phyloP scores from a whole-genome alignment of 306 rosid genomes.

The Sphenostylis stenocarpa region DNA sequence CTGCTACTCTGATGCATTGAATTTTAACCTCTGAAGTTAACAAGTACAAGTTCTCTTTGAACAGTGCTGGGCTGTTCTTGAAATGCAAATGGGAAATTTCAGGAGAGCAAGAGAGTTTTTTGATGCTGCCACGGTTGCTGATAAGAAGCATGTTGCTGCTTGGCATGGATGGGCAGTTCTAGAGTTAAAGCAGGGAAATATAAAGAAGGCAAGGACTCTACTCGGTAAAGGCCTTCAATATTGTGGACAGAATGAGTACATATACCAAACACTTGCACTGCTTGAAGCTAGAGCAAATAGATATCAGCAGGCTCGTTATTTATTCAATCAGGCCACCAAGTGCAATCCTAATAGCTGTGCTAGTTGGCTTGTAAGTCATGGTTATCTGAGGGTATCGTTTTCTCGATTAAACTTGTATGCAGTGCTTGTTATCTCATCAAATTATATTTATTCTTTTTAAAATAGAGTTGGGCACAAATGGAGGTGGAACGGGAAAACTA shows the following conservation, averaged over 20 bases:
- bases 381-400: slow-evolving; percentile 16
- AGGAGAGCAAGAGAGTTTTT: slow-evolving; percentile 84
- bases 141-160: slow-evolving; percentile 92
- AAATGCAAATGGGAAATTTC: slow-evolving; percentile 71
- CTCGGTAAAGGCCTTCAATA: slow-evolving; percentile 78
- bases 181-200: slow-evolving; percentile 86
- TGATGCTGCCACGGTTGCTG: slow-evolving; percentile 94
- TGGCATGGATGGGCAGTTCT: slow-evolving; percentile 99
- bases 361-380: slow-evolving; percentile 93
- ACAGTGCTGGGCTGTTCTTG: slow-evolving; percentile 98
- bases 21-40: slow-evolving; percentile 31
- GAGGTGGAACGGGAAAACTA: slow-evolving; percentile 83
- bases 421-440: slow-evolving; percentile 8
- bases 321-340: slow-evolving; percentile 85
- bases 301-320: slow-evolving; percentile 79
- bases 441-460: slow-evolving; percentile 4
- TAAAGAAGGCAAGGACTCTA: slow-evolving; percentile 75
- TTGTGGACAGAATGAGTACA: slow-evolving; percentile 87
- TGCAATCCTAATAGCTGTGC: slow-evolving; percentile 95
- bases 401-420: slow-evolving; percentile 10
- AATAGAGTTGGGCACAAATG: slow-evolving; percentile 94
- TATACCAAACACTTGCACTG: slow-evolving; percentile 89
- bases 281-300: slow-evolving; percentile 86
- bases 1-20: not conserved
- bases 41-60: slow-evolving; percentile 23